Evolutionary conservation across 148 eudicot species (phyloP).

Genomic region (Camellia granthamiana): DNA sequence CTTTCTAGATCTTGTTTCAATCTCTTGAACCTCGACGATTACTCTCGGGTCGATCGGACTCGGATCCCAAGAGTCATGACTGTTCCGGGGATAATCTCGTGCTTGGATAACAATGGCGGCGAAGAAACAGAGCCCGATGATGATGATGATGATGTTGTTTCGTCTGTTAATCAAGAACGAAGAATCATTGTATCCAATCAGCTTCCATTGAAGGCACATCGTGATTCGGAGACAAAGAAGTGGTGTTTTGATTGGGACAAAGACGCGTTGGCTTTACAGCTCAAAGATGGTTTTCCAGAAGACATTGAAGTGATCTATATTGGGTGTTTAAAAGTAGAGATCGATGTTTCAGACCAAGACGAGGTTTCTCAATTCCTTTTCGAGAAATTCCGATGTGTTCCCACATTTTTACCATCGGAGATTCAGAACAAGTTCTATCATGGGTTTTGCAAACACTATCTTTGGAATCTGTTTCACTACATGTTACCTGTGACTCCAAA

Average conservation of each 20-base stretch:
- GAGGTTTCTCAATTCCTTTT: slow-evolving; percentile 40
- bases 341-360: slow-evolving; percentile 57
- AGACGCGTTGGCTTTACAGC: slow-evolving; percentile 55
- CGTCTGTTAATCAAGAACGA: slow-evolving; percentile 18
- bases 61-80: slow-evolving; percentile 43
- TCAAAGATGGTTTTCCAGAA: slow-evolving; percentile 52
- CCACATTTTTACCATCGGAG: slow-evolving; percentile 53
- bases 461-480: slow-evolving; percentile 86
- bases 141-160: slow-evolving; percentile 6
- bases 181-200: slow-evolving; percentile 59
- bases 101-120: slow-evolving; percentile 19
- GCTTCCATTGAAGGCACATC: slow-evolving; percentile 46
- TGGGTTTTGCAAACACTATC: slow-evolving; percentile 78
- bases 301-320: slow-evolving; percentile 50
- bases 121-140: neutral
- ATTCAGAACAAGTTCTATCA: slow-evolving; percentile 60
- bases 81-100: slow-evolving; percentile 51
- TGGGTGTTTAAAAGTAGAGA: slow-evolving; percentile 52
- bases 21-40: slow-evolving; percentile 37
- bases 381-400: slow-evolving; percentile 64
- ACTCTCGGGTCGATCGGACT: slow-evolving; percentile 25
- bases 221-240: slow-evolving; percentile 19
- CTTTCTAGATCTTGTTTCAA: slow-evolving; percentile 35
- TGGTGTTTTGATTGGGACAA: slow-evolving; percentile 58
- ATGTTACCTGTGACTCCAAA: slow-evolving; percentile 56